Evolutionary conservation across 2,329 filamentous ascomycete genomes (phyloP), one percentile per base, ranked within the genome.

Genomic region (Monosporascus sp.): DNA sequence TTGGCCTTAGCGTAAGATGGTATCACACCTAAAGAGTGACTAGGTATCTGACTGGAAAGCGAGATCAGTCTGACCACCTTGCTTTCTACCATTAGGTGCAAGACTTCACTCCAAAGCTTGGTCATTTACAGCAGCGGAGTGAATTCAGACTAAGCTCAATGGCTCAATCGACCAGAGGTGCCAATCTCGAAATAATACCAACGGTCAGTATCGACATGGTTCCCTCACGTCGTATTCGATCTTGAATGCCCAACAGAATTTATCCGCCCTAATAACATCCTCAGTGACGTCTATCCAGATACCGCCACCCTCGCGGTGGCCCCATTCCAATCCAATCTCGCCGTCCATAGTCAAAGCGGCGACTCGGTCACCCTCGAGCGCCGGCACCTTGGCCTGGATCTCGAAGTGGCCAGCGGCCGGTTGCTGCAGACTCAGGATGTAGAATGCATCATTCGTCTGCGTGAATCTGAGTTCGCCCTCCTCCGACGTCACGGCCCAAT

Each of bases 391-490:
- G 26, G 70, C 70, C 35, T 70, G 58, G 3, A 79, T 56, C 3
- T 68, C 57, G 4, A 79, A 52, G 7, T 63, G 72, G 4, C 59
- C 63, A 20, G 66, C 66, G 2, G 2, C 18, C 8, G 75, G 76
- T 51, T 70, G 64, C 7, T 66, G 67, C 22, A 80, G 56, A 1
- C 69, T 69, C 6, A 73, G 57, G 46, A 80, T 70, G 57, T 79
- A 81, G 53, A 81, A 80, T 0, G 78, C 77, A n/a, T 79, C 70
- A 2, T 65, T 51, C 0, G 71, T 79, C 55, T 73, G 72, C 0
- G 78, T 80, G 58, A 80, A 81, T 1, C 78, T 63, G 0, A 80
- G 58, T 2, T 70, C 64, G 44, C 18, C 54, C 49, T 15, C 44
- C 54, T 3, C 67, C 67, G 0, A 73, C 72, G 48, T 78, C 28